Conservation (phyloP, 2,329 filamentous ascomycete genomes). For the Hymenoscyphus fraxineus region DNA sequence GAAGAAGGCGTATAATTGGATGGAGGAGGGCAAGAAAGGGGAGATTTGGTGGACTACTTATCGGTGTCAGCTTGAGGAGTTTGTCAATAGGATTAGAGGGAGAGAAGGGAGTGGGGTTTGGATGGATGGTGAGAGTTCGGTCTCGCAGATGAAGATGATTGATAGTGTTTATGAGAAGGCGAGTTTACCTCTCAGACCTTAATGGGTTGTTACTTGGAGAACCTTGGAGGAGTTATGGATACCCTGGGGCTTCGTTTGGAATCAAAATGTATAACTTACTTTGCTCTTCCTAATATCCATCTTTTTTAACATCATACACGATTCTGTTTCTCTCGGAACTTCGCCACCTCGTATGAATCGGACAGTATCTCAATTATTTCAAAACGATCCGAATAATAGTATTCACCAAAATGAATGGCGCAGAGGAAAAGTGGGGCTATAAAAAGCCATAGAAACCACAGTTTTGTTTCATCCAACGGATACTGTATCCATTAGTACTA, state of each 20-base stretch:
- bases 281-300: too few relatives aligned
- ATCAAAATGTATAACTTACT: too few relatives aligned
- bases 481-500: too few relatives aligned
- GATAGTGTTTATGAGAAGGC: constrained; percentile 45
- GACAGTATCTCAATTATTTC: too few relatives aligned
- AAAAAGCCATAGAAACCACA: too few relatives aligned
- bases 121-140: constrained; percentile 41
- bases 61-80: constrained; percentile 46
- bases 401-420: too few relatives aligned
- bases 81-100: constrained; percentile 44
- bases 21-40: constrained; percentile 19
- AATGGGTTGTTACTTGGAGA: background rate
- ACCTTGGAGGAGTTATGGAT: background rate
- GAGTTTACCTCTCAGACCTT: constrained; percentile 32
- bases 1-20: constrained; percentile 25
- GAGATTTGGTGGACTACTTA: constrained; percentile 43
- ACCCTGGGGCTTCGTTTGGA: background rate
- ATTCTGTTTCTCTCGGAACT: too few relatives aligned
- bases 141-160: constrained; percentile 44
- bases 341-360: too few relatives aligned
- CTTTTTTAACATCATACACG: too few relatives aligned
- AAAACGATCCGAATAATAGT: too few relatives aligned
- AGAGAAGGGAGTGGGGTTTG: constrained; percentile 38
- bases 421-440: too few relatives aligned
- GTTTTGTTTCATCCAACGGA: too few relatives aligned